Conservation (phyloP, 73 alveolate genomes). For the Uronychia binucleata region DNA sequence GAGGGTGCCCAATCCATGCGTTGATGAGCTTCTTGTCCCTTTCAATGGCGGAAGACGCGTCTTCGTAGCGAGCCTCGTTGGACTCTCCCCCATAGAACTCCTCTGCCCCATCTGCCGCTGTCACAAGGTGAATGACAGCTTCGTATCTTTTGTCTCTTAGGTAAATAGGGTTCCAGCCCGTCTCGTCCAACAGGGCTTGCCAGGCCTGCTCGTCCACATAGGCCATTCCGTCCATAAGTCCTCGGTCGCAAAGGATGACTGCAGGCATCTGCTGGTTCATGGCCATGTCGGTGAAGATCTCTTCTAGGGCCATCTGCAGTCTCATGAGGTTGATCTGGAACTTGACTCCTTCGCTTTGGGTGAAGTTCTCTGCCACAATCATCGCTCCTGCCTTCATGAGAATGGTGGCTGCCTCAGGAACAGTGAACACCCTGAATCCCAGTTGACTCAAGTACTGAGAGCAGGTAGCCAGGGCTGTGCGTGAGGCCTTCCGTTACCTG, state of each 20-base stretch:
- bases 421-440: constrained; percentile 78
- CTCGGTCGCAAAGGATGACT: constrained; percentile 72
- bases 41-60: constrained; percentile 52
- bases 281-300: constrained; percentile 68
- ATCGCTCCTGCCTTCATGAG: constrained; percentile 79
- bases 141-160: constrained; percentile 83
- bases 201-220: constrained; percentile 72
- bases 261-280: constrained; percentile 54
- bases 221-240: constrained; percentile 90
- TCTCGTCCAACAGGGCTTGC: constrained; percentile 80
- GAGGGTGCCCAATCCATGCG: constrained; percentile 90
- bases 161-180: constrained; percentile 69
- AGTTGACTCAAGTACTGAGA: constrained; percentile 46
- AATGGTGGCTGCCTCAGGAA: constrained; percentile 87
- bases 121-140: constrained; percentile 80
- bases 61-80: constrained; percentile 74
- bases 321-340: constrained; percentile 70
- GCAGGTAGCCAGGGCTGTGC: constrained; percentile 60
- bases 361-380: constrained; percentile 56
- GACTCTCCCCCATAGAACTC: constrained; percentile 58
- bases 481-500: constrained; percentile 5
- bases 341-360: constrained; percentile 54
- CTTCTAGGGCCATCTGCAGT: constrained; percentile 79
- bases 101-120: constrained; percentile 92
- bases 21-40: constrained; percentile 58